A percentile compares a stretch with the other conserved stretches of the same genome.
Evolutionary conservation across 1,284 basidiomycete genomes (phyloP).

Genomic region (Cronartium ribicola): DNA sequence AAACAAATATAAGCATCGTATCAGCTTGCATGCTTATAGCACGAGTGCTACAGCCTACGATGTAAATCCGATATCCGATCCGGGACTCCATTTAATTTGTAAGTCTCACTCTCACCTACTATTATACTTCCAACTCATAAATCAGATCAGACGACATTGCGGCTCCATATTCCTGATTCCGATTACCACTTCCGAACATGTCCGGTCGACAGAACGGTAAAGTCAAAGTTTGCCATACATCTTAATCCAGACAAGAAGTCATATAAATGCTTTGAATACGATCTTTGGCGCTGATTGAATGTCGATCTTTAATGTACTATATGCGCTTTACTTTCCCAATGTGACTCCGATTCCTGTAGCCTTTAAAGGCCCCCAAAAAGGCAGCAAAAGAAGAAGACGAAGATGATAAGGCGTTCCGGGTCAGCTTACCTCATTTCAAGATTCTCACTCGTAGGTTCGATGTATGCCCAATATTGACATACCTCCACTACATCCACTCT

Average conservation of each 20-base stretch:
- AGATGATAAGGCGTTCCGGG: slow-evolving; percentile 38
- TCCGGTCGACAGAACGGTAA: slow-evolving; percentile 32
- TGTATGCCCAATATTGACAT: background rate
- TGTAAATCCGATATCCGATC: too few species aligned
- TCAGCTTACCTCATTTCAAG: background rate
- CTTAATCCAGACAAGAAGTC: background rate
- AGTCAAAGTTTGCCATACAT: slow-evolving; percentile 15
- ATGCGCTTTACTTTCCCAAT: background rate
- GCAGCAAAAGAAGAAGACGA: slow-evolving; percentile 37
- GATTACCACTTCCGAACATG: slow-evolving; percentile 1
- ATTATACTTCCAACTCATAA: background rate
- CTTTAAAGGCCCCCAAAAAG: slow-evolving; percentile 33
- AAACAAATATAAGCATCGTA: too few species aligned
- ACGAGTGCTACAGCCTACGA: too few species aligned
- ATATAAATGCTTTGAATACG: background rate
- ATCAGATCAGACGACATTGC: background rate
- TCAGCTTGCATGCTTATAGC: too few species aligned
- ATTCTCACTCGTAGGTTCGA: background rate
- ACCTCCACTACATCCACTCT: background rate
- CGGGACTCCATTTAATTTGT: background rate
- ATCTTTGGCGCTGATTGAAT: background rate
- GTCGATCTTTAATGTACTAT: background rate
- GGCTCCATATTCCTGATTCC: too few species aligned
- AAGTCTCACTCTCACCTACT: background rate
- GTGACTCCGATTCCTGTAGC: background rate